phyloP scores from a whole-genome alignment of 2,329 filamentous ascomycete genomes.

The Penicillium sclerotigenum region DNA sequence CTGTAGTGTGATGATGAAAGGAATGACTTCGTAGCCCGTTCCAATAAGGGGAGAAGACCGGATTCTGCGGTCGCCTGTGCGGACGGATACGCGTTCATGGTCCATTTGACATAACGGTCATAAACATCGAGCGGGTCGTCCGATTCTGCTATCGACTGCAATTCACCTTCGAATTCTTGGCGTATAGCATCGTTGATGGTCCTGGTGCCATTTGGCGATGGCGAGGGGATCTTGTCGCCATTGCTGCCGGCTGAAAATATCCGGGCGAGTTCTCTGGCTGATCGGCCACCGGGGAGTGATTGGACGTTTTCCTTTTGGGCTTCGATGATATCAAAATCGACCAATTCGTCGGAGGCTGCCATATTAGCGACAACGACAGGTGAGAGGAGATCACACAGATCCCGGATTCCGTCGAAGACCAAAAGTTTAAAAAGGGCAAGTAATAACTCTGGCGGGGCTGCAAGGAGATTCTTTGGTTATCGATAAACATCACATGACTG shows the following conservation, averaged over 20 bases:
- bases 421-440: background rate
- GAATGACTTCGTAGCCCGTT: constrained; percentile 89
- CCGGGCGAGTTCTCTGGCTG: constrained; percentile 81
- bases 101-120: constrained; percentile 97
- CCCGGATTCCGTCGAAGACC: background rate
- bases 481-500: constrained; percentile 36
- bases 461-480: constrained; percentile 27
- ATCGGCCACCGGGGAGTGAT: constrained; percentile 80
- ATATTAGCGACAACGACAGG: constrained; percentile 16
- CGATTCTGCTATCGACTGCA: constrained; percentile 73
- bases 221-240: constrained; percentile 55
- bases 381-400: constrained; percentile 1
- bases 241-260: constrained; percentile 55
- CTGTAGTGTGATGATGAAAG: constrained; percentile 83
- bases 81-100: constrained; percentile 88
- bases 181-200: constrained; percentile 76
- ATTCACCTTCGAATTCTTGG: constrained; percentile 80
- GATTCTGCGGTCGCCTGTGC: constrained; percentile 88
- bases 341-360: constrained; percentile 43
- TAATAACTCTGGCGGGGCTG: constrained; percentile 9
- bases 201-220: constrained; percentile 68
- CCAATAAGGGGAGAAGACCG: constrained; percentile 82
- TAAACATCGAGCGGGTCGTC: constrained; percentile 95
- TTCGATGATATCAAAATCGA: constrained; percentile 86
- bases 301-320: constrained; percentile 98